These are phyloP conservation scores for Triticum monococcum DNA, from an alignment of 176 grass and related monocot species.

Conservation along the genomic window DNA sequence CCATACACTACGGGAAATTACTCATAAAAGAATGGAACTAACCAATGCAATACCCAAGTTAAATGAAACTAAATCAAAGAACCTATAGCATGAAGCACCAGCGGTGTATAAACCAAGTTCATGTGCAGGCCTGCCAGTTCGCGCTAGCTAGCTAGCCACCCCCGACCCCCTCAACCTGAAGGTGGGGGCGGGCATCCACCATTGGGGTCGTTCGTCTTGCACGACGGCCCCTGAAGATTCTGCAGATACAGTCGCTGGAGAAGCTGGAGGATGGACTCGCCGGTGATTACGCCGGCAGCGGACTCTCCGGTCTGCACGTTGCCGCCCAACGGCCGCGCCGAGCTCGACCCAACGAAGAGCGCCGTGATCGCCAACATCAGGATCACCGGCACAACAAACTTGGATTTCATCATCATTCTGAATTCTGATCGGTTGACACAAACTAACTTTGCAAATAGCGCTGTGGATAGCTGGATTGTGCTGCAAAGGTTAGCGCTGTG, in stretches of 20 bases:
- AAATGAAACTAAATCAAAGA: not conserved
- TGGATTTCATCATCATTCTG: not conserved
- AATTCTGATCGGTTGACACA: not conserved
- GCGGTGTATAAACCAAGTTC: not conserved
- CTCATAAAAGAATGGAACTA: not conserved
- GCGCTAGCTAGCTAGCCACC: not conserved
- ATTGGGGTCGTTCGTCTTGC: constrained; percentile 32
- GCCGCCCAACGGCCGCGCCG: constrained; percentile 27
- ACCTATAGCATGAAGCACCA: not conserved
- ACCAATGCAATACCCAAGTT: not conserved
- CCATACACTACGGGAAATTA: not conserved
- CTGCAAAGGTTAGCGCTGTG: not conserved
- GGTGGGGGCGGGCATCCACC: constrained; percentile 24
- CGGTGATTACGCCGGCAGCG: not conserved
- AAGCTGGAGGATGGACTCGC: constrained; percentile 22
- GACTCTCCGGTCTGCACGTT: not conserved
- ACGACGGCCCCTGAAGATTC: constrained; percentile 32
- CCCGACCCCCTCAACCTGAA: not conserved
- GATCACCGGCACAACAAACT: not conserved
- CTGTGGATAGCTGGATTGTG: not conserved
- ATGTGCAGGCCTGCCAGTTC: not conserved
- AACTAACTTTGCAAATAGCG: too few relatives aligned
- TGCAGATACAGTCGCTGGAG: constrained; percentile 40
- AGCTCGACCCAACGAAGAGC: constrained; percentile 16
- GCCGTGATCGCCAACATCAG: constrained; percentile 2